A percentile compares a stretch with the other conserved stretches of the same genome.
These are phyloP conservation scores for Kwoniella shandongensis DNA, from an alignment of 768 basidiomycete genomes.

Conservation along the genomic window DNA sequence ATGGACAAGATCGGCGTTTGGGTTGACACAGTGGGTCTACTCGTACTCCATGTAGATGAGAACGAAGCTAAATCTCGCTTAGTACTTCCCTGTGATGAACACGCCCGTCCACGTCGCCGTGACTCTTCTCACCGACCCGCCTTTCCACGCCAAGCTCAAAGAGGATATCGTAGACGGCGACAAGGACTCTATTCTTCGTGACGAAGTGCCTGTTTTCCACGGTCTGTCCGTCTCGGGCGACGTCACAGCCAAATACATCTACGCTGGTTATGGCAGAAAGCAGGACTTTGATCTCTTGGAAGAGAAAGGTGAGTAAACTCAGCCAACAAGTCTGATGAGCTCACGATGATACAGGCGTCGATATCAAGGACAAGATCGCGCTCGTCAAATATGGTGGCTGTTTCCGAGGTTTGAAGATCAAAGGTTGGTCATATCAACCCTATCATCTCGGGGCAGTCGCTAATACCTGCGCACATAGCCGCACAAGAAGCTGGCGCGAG, in stretches of 20 bases:
- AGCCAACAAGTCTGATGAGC: constrained; percentile 19
- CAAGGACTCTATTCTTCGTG: constrained; percentile 67
- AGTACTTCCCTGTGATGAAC: constrained; percentile 85
- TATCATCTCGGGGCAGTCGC: background rate
- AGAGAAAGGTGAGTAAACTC: constrained; percentile 55
- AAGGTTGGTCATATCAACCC: constrained; percentile 14
- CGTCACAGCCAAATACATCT: constrained; percentile 61
- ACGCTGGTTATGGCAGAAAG: constrained; percentile 77
- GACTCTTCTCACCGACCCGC: constrained; percentile 61
- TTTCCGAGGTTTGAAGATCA: constrained; percentile 83
- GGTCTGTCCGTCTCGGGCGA: constrained; percentile 76
- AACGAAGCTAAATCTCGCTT: background rate
- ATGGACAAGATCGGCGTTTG: constrained; percentile 46
- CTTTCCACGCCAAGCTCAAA: constrained; percentile 71
- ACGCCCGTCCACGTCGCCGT: constrained; percentile 69
- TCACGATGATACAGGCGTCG: no score
- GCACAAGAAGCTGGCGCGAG: constrained; percentile 79
- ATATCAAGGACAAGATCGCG: constrained; percentile 75
- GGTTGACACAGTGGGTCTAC: constrained; percentile 49
- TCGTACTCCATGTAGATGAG: background rate
- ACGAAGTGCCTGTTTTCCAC: constrained; percentile 79
- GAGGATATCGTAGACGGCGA: constrained; percentile 75
- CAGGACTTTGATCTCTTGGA: constrained; percentile 70
- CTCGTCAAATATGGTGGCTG: constrained; percentile 69
- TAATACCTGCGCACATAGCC: constrained; percentile 46